Percentiles rank a stretch among this genome's conserved stretches.
These are phyloP conservation scores for Mucor indicus DNA, from an alignment of 371 early-diverging fungal species.

Conservation along the genomic window DNA sequence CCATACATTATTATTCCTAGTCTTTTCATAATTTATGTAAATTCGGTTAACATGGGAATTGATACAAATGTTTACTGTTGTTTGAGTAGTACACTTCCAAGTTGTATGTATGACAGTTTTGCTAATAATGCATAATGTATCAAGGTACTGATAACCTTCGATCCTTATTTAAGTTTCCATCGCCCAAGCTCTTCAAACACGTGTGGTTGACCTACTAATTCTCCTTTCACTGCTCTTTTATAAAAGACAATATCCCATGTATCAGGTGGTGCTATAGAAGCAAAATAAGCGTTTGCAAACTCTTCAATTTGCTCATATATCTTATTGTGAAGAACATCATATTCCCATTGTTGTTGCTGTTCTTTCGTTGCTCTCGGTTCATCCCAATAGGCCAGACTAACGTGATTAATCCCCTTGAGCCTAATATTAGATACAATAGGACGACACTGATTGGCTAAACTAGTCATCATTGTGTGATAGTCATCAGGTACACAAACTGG, in stretches of 20 bases:
- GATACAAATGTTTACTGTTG: too few relatives aligned
- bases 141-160: too few relatives aligned
- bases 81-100: too few relatives aligned
- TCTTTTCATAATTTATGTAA: too few relatives aligned
- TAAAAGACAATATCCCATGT: constrained; percentile 38
- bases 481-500: constrained; percentile 16
- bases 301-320: constrained; percentile 20
- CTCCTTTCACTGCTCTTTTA: constrained; percentile 18
- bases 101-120: too few relatives aligned
- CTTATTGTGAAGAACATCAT: not conserved
- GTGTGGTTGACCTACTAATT: constrained; percentile 20
- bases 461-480: constrained; percentile 6
- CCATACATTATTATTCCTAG: too few relatives aligned
- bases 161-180: too few relatives aligned
- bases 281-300: constrained; percentile 5
- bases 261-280: not conserved
- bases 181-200: constrained; percentile 19
- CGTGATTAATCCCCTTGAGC: constrained; percentile 31
- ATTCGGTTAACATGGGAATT: too few relatives aligned
- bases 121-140: too few relatives aligned
- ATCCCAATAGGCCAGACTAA: constrained; percentile 43
- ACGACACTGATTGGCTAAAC: constrained; percentile 4
- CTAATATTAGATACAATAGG: constrained; percentile 13
- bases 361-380: constrained; percentile 27
- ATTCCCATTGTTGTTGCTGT: constrained; percentile 1